phyloP scores from a whole-genome alignment of 495 filamentous ascomycete species.

The Cercophora samala region DNA sequence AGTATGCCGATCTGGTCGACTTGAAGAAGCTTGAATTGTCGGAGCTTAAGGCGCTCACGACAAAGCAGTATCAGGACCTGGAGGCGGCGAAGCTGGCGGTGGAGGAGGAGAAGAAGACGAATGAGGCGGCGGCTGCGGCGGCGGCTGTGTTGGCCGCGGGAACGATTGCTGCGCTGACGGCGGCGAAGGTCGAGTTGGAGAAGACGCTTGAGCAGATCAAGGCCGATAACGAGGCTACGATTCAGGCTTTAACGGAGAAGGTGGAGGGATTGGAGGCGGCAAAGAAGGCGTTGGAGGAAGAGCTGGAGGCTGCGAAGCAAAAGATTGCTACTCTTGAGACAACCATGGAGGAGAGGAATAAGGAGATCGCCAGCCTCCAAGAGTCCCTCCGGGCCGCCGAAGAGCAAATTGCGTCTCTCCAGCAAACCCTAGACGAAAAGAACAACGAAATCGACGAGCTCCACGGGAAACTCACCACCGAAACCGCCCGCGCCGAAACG shows the following conservation, averaged over 20 bases:
- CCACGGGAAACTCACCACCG: slow-evolving; percentile 27
- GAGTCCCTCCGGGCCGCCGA: slow-evolving; percentile 31
- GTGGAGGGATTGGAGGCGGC: slow-evolving; percentile 23
- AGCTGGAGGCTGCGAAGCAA: slow-evolving; percentile 24
- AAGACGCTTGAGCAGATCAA: slow-evolving; percentile 25
- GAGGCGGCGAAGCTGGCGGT: slow-evolving; percentile 27
- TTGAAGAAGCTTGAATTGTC: slow-evolving; percentile 7
- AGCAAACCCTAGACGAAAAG: slow-evolving; percentile 34
- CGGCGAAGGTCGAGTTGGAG: slow-evolving; percentile 27
- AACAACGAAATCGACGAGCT: slow-evolving; percentile 30
- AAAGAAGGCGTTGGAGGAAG: slow-evolving; percentile 31
- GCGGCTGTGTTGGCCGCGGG: slow-evolving; percentile 27
- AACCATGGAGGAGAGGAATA: slow-evolving; percentile 24
- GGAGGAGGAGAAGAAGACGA: slow-evolving; percentile 27
- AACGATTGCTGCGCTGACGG: slow-evolving; percentile 29
- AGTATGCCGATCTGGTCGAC: slow-evolving; percentile 14
- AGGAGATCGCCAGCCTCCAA: slow-evolving; percentile 30
- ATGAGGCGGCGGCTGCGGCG: slow-evolving; percentile 28
- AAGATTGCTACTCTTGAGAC: slow-evolving; percentile 30
- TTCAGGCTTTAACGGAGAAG: slow-evolving; percentile 21
- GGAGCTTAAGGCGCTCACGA: slow-evolving; percentile 12
- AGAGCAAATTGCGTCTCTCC: slow-evolving; percentile 30
- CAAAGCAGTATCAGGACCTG: slow-evolving; percentile 18
- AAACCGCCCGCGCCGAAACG: slow-evolving; percentile 27
- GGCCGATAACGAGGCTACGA: slow-evolving; percentile 21